Evolutionary conservation across 2,329 filamentous ascomycete genomes (phyloP).

Genomic region (Didymella glomerata): DNA sequence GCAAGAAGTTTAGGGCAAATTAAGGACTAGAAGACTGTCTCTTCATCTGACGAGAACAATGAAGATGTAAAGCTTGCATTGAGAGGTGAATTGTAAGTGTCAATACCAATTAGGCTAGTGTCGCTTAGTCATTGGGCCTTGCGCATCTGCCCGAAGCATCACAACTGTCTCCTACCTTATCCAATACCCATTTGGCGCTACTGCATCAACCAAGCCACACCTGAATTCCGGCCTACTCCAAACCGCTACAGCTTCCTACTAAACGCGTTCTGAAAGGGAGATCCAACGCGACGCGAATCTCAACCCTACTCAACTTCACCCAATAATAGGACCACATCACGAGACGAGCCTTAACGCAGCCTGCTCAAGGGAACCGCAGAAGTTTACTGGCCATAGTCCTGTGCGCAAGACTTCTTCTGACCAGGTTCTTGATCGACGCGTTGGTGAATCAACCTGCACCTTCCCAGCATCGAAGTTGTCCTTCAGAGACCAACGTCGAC

Average conservation of each 20-base stretch:
- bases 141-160: constrained; percentile 15
- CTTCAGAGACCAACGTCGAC: neutral
- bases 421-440: neutral
- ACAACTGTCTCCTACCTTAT: constrained; percentile 15
- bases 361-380: neutral
- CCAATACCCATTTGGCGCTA: constrained; percentile 12
- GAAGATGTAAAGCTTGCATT: neutral
- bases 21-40: neutral
- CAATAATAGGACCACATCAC: constrained; percentile 19
- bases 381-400: neutral
- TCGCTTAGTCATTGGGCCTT: constrained; percentile 18
- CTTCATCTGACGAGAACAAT: neutral
- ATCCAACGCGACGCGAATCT: neutral
- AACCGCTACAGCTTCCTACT: neutral
- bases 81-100: neutral
- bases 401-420: neutral
- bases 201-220: constrained; percentile 8
- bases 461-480: neutral
- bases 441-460: neutral
- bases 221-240: neutral
- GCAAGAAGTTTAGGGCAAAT: neutral
- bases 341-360: constrained; percentile 4
- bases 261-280: neutral
- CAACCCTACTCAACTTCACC: constrained; percentile 1
- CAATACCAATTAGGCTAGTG: constrained; percentile 7